phyloP scores from a whole-genome alignment of 1,284 basidiomycete genomes.

The Puccinia hordei region DNA sequence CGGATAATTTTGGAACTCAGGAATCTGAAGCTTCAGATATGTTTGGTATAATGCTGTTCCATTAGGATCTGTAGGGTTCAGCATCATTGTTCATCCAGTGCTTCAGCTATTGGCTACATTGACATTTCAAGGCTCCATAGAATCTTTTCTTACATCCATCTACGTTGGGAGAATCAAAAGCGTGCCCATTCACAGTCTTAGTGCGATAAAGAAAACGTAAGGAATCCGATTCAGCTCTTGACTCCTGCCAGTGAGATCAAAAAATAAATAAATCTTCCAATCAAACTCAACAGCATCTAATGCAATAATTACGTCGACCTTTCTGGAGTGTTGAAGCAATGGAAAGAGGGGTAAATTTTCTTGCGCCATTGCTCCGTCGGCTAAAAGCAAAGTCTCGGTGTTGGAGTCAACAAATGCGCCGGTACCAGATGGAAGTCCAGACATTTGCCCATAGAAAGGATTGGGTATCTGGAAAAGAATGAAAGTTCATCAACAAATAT shows the following conservation, averaged over 20 bases:
- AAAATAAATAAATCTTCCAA: not conserved
- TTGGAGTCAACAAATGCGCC: slow-evolving; percentile 28
- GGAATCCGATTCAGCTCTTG: not conserved
- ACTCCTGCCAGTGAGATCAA: not conserved
- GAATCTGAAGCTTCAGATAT: not conserved
- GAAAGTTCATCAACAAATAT: not conserved
- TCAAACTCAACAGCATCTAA: slow-evolving; percentile 29
- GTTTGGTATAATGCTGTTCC: slow-evolving; percentile 32
- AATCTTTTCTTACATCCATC: slow-evolving; percentile 23
- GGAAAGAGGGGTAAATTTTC: slow-evolving; percentile 43
- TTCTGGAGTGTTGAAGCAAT: slow-evolving; percentile 9
- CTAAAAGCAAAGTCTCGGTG: slow-evolving; percentile 8
- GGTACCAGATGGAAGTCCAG: not conserved
- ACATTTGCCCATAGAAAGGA: slow-evolving; percentile 22
- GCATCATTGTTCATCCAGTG: not conserved
- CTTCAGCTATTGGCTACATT: not conserved
- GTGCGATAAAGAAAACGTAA: not conserved
- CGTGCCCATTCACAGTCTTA: not conserved
- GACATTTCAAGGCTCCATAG: not conserved
- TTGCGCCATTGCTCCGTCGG: slow-evolving; percentile 42
- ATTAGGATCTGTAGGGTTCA: slow-evolving; percentile 34
- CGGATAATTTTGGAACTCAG: slow-evolving; percentile 10
- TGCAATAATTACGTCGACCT: slow-evolving; percentile 31
- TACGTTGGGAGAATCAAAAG: not conserved
- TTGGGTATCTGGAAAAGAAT: slow-evolving; percentile 37